These are phyloP conservation scores for Backusella australiensis DNA, from an alignment of 192 early-diverging fungal species.

Conservation along the genomic window DNA sequence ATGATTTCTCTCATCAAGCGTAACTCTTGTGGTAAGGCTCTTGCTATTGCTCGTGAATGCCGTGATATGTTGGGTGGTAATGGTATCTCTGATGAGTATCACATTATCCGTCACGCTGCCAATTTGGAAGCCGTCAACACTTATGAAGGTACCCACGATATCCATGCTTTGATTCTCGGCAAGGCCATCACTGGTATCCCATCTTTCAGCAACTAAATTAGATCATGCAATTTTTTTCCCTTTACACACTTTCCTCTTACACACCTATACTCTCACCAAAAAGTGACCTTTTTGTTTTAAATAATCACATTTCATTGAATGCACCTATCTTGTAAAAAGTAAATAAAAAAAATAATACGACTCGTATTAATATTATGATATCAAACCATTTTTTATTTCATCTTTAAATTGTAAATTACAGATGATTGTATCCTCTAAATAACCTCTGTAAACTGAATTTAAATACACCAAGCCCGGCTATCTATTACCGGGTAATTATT, in stretches of 20 bases:
- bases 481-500: no score
- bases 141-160: conserved; percentile 96
- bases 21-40: conserved; percentile 92
- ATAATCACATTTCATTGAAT: conserved; percentile 1
- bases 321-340: conserved; percentile 4
- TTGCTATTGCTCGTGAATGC: conserved; percentile 87
- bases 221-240: background rate
- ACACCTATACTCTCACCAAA: background rate
- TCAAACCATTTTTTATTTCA: background rate
- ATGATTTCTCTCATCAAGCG: conserved; percentile 97
- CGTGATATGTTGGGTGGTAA: conserved; percentile 96
- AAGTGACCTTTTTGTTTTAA: background rate
- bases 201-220: conserved; percentile 47
- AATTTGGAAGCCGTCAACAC: conserved; percentile 95
- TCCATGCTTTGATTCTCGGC: conserved; percentile 92
- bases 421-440: no score
- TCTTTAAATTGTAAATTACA: background rate
- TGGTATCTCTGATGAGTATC: conserved; percentile 94
- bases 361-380: background rate
- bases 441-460: no score
- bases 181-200: conserved; percentile 92
- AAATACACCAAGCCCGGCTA: no score
- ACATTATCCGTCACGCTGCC: conserved; percentile 91
- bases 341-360: background rate
- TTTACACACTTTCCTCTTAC: background rate